phyloP scores from a whole-genome alignment of 441 rosid genomes.

The Erodium moschatum region DNA sequence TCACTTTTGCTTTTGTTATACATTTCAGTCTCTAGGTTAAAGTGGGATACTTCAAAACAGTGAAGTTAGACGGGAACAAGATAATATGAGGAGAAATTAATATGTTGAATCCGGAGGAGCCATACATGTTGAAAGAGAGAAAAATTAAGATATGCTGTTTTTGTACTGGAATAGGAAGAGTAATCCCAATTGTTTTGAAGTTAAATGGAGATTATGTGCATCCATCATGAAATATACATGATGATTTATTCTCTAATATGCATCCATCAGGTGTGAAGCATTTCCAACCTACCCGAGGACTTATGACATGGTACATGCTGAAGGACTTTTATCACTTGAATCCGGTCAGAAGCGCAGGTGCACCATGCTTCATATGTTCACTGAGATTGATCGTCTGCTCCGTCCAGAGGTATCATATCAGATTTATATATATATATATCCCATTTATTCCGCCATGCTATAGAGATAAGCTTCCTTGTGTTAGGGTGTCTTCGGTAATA shows the following conservation, averaged over 20 bases:
- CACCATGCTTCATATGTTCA: slow-evolving; percentile 47
- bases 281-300: slow-evolving; percentile 94
- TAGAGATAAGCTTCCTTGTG: neutral
- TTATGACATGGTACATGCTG: slow-evolving; percentile 87
- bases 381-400: slow-evolving; percentile 81
- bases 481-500: neutral
- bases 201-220: too few species aligned
- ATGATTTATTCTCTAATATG: neutral
- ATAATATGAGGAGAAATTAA: too few species aligned
- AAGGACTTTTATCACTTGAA: slow-evolving; percentile 66
- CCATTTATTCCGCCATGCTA: slow-evolving; percentile 7
- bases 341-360: slow-evolving; percentile 39
- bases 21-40: neutral
- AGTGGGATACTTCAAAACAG: neutral
- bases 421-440: neutral
- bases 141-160: too few species aligned
- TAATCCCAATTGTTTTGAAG: too few species aligned
- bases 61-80: too few species aligned
- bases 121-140: too few species aligned
- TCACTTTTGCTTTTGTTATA: too few species aligned
- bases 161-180: too few species aligned
- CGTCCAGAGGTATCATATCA: slow-evolving; percentile 80
- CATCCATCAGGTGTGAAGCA: slow-evolving; percentile 67
- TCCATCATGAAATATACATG: neutral
- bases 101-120: too few species aligned